A percentile compares a stretch with the other conserved stretches of the same genome.
phyloP scores from a whole-genome alignment of 352 stramenopile species.

The Pythium oligandrum region DNA sequence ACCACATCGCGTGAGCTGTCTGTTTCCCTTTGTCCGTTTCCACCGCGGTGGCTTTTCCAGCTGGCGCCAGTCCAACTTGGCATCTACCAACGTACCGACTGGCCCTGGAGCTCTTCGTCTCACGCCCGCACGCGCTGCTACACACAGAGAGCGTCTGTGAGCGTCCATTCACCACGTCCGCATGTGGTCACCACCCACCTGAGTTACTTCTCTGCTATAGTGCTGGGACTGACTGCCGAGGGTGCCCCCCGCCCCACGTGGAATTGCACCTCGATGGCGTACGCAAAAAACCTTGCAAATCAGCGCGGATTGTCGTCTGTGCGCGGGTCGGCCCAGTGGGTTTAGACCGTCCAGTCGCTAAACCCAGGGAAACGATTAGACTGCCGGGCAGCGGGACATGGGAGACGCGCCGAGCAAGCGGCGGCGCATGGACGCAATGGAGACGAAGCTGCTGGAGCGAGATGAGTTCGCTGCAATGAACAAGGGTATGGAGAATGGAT shows the following conservation, averaged over 20 bases:
- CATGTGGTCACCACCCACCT: too few species aligned
- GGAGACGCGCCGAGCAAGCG: conserved; percentile 6
- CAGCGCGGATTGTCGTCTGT: too few species aligned
- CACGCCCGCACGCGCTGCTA: too few species aligned
- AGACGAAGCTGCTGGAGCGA: conserved; percentile 11
- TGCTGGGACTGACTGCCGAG: conserved; percentile 14
- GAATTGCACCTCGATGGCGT: conserved; percentile 19
- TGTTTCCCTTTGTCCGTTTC: too few species aligned
- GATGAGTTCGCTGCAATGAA: conserved; percentile 26
- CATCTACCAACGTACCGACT: too few species aligned
- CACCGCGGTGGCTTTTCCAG: too few species aligned
- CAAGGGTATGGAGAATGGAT: conserved; percentile 11
- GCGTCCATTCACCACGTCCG: too few species aligned
- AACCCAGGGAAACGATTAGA: conserved; percentile 7
- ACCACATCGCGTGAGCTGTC: too few species aligned
- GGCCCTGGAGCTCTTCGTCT: too few species aligned
- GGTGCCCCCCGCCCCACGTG: conserved; percentile 19
- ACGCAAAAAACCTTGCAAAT: conserved; percentile 11
- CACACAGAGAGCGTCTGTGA: too few species aligned
- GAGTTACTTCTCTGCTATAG: background rate
- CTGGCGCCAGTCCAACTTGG: too few species aligned
- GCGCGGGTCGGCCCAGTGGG: too few species aligned
- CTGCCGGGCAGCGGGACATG: background rate
- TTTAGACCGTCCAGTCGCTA: background rate
- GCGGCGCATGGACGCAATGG: conserved; percentile 5